phyloP scores from a whole-genome alignment of 73 alveolate species.

The Diophrys sp. region DNA sequence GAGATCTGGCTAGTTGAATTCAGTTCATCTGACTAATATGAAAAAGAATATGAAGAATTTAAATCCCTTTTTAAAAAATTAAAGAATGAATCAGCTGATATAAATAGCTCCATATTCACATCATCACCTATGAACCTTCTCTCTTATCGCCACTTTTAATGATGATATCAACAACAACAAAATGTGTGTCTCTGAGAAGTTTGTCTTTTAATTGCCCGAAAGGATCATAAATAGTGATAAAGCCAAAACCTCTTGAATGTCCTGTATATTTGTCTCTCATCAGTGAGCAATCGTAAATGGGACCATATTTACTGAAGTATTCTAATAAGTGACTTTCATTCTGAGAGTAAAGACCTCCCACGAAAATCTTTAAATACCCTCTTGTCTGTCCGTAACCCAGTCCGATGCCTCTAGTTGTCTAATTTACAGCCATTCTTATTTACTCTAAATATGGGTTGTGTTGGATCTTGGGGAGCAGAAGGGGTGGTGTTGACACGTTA shows the following conservation, averaged over 20 bases:
- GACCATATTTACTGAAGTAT: constrained; percentile 52
- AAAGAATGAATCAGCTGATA: no score
- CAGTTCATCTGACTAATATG: no score
- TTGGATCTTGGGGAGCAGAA: background rate
- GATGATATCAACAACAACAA: no score
- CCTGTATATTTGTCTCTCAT: constrained; percentile 64
- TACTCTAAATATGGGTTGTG: background rate
- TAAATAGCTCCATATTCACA: no score
- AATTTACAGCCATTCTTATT: no score
- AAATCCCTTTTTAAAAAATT: no score
- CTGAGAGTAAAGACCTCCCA: constrained; percentile 75
- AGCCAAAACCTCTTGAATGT: constrained; percentile 66
- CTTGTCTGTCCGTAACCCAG: constrained; percentile 3
- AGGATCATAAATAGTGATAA: constrained; percentile 43
- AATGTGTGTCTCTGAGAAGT: constrained; percentile 16
- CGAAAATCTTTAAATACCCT: constrained; percentile 61
- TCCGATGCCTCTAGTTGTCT: background rate
- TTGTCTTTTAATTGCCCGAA: background rate
- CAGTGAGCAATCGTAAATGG: constrained; percentile 43
- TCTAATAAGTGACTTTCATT: constrained; percentile 50
- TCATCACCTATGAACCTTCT: no score
- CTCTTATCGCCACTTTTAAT: no score
- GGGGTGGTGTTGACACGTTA: background rate
- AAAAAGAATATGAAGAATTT: no score
- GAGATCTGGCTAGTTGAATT: no score